Base-by-base conservation (phyloP, 352 stramenopile species). In the Ochromonadaceae sp. region DNA sequence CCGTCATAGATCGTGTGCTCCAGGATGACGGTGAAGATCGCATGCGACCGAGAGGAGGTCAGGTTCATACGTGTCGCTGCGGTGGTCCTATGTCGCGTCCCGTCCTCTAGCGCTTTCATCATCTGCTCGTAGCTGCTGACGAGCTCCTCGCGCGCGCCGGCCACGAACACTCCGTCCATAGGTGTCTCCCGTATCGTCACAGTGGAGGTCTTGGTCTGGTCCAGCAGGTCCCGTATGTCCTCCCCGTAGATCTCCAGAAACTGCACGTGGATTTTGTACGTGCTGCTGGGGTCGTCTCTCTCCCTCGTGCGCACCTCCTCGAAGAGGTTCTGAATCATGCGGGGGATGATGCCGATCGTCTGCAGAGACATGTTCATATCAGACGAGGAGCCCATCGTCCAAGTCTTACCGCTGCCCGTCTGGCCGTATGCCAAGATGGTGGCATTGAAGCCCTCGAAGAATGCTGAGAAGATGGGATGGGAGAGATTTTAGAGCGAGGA, bases 401-500 rank as follows among this genome's bases (percentile, higher is more conserved):
- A 89, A 0, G 90, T 97, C 72, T 97, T 97, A 44, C 91, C 88
- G 0, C 79, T 91, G 4, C 87, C 86, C 0, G 88, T 96, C 72
- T 96, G 88, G 3, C 89, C 88, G 71, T 95, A 96, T 1, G 89
- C 87, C 53, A 96, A 83, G 59, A 95, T 86, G 2, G 88, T 96
- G 22, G 85, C 79, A 78, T 96, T 95, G 75, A 93, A 95, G 26
- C 87, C 88, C 59, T 92, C 76, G 53, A 97, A 87, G 78, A 88
- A 92, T 35, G 52, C 70, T 25, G 60, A 43, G 10, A 79, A 70
- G 0, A 83, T 61, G 36, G 71, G 70, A 31, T 35, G 1, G 30
- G n/a, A 46, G 50, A 61, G 25, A 61, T 58, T 58, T 34, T 61
- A 20, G 15, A 61, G 48, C n/a, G n/a, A n/a, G n/a, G 15, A 42